phyloP scores from a whole-genome alignment of 1,139 yeast genomes.

The Pichia sp. region DNA sequence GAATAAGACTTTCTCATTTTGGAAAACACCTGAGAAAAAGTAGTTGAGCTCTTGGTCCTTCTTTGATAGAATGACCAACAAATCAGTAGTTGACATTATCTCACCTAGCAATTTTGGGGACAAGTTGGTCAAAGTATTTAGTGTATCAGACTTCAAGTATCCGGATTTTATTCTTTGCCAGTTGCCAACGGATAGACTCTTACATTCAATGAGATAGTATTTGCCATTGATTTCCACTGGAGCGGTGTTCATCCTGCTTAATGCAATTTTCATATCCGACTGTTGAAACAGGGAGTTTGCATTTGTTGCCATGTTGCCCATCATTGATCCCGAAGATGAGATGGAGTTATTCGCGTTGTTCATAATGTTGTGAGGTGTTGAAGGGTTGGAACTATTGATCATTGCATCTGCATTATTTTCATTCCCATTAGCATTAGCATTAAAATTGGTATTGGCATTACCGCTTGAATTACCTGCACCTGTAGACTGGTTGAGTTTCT shows the following conservation, averaged over 20 bases:
- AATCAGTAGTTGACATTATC: conserved; percentile 60
- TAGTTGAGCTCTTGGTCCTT: conserved; percentile 67
- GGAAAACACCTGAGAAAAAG: conserved; percentile 63
- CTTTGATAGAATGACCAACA: conserved; percentile 58
- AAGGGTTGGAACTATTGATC: background rate
- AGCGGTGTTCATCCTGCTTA: conserved; percentile 17
- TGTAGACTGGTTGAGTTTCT: conserved; percentile 33
- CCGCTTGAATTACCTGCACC: background rate
- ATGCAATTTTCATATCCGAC: conserved; percentile 6
- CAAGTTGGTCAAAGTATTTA: conserved; percentile 45
- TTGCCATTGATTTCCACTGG: conserved; percentile 58
- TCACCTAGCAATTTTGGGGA: conserved; percentile 59
- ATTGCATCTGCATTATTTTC: background rate
- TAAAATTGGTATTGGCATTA: background rate
- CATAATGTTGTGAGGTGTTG: background rate
- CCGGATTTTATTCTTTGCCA: conserved; percentile 77
- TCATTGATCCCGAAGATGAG: background rate
- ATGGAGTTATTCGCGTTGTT: background rate
- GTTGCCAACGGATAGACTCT: conserved; percentile 62
- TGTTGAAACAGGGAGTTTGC: background rate
- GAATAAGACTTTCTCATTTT: conserved; percentile 58
- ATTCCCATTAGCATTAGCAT: background rate
- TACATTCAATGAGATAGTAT: conserved; percentile 60
- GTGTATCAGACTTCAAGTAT: conserved; percentile 34
- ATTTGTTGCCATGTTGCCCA: background rate